A percentile compares a stretch with the other conserved stretches of the same genome.
These are phyloP conservation scores for Xylariales sp. DNA, from an alignment of 2,329 filamentous ascomycete species.

Conservation along the genomic window DNA sequence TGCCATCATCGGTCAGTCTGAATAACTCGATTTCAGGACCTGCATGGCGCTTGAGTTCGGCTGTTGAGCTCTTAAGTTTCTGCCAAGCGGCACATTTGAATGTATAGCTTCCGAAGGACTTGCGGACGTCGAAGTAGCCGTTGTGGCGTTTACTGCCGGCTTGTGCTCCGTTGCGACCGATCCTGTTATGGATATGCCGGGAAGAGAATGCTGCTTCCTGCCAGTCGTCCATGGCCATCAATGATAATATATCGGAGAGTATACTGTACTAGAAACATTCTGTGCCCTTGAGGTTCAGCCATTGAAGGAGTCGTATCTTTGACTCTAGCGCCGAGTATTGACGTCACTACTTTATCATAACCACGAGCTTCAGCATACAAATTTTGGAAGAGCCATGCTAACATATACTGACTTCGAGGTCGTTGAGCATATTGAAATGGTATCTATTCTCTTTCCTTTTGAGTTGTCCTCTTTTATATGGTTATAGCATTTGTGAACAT, in stretches of 20 bases:
- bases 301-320: background rate
- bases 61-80: background rate
- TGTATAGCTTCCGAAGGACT: slow-evolving; percentile 16
- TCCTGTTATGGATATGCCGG: slow-evolving; percentile 20
- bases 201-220: slow-evolving; percentile 18
- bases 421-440: no score
- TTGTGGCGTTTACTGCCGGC: slow-evolving; percentile 8
- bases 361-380: no score
- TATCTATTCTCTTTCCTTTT: background rate
- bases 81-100: slow-evolving; percentile 12
- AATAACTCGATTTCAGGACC: slow-evolving; percentile 16
- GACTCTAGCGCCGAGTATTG: background rate
- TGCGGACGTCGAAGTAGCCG: slow-evolving; percentile 14
- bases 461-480: background rate
- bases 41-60: background rate
- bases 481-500: no score
- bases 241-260: background rate
- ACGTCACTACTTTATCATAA: background rate
- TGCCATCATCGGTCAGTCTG: slow-evolving; percentile 15
- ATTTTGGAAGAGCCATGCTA: no score
- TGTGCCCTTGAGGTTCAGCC: background rate
- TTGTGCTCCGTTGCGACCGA: slow-evolving; percentile 10
- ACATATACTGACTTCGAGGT: no score
- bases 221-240: slow-evolving; percentile 15
- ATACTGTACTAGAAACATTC: background rate